Evolutionary conservation across 1,139 yeast species (phyloP), one percentile per base, ranked within the genome.

Genomic region (Tardiomyces blankii): DNA sequence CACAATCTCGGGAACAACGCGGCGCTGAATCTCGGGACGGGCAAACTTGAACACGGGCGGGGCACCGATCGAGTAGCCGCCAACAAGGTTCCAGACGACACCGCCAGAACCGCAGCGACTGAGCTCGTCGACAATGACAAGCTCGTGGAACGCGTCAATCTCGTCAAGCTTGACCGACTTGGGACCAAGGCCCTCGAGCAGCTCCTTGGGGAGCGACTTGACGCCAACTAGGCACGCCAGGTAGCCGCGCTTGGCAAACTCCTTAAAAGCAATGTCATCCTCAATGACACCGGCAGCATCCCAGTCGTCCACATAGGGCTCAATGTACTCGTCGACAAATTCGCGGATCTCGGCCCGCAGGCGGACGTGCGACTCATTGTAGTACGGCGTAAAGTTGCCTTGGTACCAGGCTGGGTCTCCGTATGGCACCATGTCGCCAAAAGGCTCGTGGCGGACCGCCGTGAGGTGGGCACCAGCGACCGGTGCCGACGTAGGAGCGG

Each of bases 301-400:
- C 73, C 73, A 69, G 46, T 69, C 72, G 47, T 66, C 71, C 13
- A 66, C 69, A 44, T 57, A 56, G 14, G 73, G 73, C 46, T 54
- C 58, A 41, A 69, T 52, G 46, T 58, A 54, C 50, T 67, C 65
- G 27, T 66, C 69, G 32, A 65, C 69, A 60, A 68, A 69, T 41
- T 52, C 61, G 19, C 72, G 63, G 18, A 68, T 63, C 50, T 66
- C 70, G 41, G 56, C 56, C 18, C 72, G 62, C 41, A 69, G 57
- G 6, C 67, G 67, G 39, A 55, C 59, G 50, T 69, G 73, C 7
- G 70, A 57, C 47, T 65, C 70, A 46, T 66, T 65, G 56, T 62
- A 65, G 58, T 64, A 67, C 11, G 68, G 65, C 12, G 69, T 52
- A 48, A 59, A 60, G 51, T 59, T 59, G n/a, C 72, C 71, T 51